phyloP scores from a whole-genome alignment of 2,329 filamentous ascomycete species.

The Talaromyces sp. region DNA sequence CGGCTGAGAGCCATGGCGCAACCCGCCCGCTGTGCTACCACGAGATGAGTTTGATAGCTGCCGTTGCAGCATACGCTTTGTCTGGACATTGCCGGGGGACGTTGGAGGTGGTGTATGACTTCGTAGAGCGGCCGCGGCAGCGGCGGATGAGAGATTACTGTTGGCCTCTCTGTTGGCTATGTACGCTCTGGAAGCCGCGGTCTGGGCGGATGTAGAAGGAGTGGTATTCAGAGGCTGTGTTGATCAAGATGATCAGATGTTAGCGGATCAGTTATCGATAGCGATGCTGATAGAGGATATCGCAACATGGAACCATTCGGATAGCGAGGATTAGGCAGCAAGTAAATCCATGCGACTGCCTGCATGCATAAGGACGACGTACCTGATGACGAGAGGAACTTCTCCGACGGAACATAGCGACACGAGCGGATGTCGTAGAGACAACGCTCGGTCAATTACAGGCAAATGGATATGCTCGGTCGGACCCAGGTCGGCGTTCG shows the following conservation, averaged over 20 bases:
- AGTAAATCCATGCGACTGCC: not conserved
- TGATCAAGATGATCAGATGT: conserved; percentile 14
- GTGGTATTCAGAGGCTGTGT: conserved; percentile 58
- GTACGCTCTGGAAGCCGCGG: conserved; percentile 77
- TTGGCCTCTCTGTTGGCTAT: conserved; percentile 60
- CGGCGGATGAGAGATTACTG: conserved; percentile 70
- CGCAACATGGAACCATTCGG: not conserved
- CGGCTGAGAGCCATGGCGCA: conserved; percentile 34
- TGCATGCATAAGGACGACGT: conserved; percentile 1
- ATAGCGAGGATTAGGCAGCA: not conserved
- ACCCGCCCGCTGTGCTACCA: conserved; percentile 45
- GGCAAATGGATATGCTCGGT: conserved; percentile 1
- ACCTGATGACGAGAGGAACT: conserved; percentile 18
- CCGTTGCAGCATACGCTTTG: conserved; percentile 74
- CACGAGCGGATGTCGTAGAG: conserved; percentile 3
- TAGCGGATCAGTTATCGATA: conserved; percentile 8
- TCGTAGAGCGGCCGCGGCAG: conserved; percentile 78
- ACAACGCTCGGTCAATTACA: conserved; percentile 9
- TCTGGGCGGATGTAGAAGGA: conserved; percentile 67
- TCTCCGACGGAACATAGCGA: conserved; percentile 18
- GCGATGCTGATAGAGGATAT: conserved; percentile 5
- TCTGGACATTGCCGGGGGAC: conserved; percentile 75
- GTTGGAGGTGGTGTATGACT: conserved; percentile 73
- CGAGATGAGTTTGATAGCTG: conserved; percentile 67
- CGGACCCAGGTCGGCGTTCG: not conserved